phyloP scores from a whole-genome alignment of 768 basidiomycete species.

The Dendrothele bispora region DNA sequence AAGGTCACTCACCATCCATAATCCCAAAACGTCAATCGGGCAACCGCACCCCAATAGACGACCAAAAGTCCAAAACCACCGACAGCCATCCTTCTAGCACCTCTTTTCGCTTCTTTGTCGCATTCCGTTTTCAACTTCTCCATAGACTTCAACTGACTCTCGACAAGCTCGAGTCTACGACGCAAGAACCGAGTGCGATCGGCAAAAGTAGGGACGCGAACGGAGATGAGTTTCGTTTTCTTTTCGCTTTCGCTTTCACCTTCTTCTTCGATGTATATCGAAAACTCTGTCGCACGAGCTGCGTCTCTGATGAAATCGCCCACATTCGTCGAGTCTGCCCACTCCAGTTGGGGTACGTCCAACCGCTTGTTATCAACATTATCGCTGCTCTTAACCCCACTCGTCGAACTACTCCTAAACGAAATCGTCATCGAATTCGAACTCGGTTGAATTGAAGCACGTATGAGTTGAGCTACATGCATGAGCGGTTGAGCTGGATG shows the following conservation, averaged over 20 bases:
- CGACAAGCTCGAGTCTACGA: conserved; percentile 41
- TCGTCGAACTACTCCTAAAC: conserved; percentile 41
- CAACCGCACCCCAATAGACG: conserved; percentile 64
- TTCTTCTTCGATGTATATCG: conserved; percentile 35
- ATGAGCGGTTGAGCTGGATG: conserved; percentile 72
- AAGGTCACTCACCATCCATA: conserved; percentile 42
- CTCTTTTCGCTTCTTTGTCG: conserved; percentile 55
- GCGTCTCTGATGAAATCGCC: conserved; percentile 67
- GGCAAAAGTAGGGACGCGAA: conserved; percentile 63
- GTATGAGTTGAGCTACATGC: conserved; percentile 59
- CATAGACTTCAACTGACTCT: conserved; percentile 46
- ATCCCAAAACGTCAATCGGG: conserved; percentile 66
- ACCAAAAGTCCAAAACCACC: conserved; percentile 60
- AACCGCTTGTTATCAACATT: too few species aligned
- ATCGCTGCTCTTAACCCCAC: conserved; percentile 16
- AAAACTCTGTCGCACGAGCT: conserved; percentile 53
- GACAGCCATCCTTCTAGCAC: conserved; percentile 56
- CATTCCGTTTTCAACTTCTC: conserved; percentile 54
- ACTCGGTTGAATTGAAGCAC: conserved; percentile 38
- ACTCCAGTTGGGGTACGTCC: too few species aligned
- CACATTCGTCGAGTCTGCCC: conserved; percentile 64
- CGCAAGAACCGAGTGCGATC: conserved; percentile 62
- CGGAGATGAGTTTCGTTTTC: conserved; percentile 34
- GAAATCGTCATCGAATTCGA: conserved; percentile 37
- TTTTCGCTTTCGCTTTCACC: conserved; percentile 15